phyloP scores from a whole-genome alignment of 1,139 yeast genomes.

The Kodamaea sp. region DNA sequence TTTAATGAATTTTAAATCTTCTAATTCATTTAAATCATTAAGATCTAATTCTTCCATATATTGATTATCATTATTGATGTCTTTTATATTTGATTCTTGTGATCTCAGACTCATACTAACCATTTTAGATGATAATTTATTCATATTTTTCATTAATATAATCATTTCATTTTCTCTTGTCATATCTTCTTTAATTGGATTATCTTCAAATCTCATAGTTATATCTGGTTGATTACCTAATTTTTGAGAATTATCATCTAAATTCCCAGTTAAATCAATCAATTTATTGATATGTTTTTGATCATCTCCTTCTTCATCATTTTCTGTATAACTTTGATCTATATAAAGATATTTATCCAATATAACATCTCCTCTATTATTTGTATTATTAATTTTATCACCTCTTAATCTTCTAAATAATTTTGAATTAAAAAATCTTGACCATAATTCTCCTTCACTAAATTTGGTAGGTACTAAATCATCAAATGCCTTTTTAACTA shows the following conservation, averaged over 20 bases:
- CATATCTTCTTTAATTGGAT: constrained; percentile 33
- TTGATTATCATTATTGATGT: background rate
- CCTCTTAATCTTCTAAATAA: constrained; percentile 86
- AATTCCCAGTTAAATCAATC: constrained; percentile 76
- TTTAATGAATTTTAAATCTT: constrained; percentile 52
- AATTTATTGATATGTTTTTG: constrained; percentile 43
- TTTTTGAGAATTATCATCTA: constrained; percentile 72
- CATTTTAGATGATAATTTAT: constrained; percentile 80
- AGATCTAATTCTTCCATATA: constrained; percentile 38
- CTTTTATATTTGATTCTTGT: constrained; percentile 18
- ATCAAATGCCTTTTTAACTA: constrained; percentile 83
- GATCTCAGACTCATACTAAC: constrained; percentile 46
- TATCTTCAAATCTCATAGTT: constrained; percentile 75
- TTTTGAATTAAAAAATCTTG: constrained; percentile 89
- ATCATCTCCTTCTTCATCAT: constrained; percentile 21
- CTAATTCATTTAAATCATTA: constrained; percentile 55
- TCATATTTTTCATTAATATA: constrained; percentile 82
- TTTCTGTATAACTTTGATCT: constrained; percentile 49
- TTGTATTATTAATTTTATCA: constrained; percentile 65
- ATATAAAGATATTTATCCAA: constrained; percentile 77
- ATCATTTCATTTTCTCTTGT: constrained; percentile 55
- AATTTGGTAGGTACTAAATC: constrained; percentile 83
- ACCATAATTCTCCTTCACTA: constrained; percentile 92
- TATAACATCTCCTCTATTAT: constrained; percentile 78
- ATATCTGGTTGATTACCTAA: constrained; percentile 82